Evolutionary conservation across 2,329 filamentous ascomycete genomes (phyloP).

Genomic region (Leptographium procerum): DNA sequence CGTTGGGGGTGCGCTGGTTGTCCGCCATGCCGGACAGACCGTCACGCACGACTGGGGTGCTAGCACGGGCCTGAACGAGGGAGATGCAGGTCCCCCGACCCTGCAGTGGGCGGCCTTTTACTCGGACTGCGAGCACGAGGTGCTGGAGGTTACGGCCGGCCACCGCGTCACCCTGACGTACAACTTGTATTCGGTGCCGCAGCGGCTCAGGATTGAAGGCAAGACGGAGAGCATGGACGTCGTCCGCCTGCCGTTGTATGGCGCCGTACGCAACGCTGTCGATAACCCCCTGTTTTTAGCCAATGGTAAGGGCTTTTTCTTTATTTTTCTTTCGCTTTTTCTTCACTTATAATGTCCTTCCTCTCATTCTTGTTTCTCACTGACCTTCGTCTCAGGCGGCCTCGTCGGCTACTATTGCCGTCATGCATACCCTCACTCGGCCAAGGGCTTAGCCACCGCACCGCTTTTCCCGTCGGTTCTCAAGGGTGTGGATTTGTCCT

Average conservation of each 20-base stretch:
- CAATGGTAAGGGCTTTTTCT: neutral
- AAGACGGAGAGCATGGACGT: neutral
- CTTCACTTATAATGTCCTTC: neutral
- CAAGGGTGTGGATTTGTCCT: neutral
- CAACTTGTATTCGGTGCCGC: conserved; percentile 32
- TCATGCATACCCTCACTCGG: neutral
- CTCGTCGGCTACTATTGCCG: neutral
- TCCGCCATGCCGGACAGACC: conserved; percentile 26
- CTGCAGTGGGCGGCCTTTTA: conserved; percentile 36
- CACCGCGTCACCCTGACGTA: conserved; percentile 49
- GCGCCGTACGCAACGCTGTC: neutral
- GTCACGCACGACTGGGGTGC: conserved; percentile 30
- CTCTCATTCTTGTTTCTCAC: neutral
- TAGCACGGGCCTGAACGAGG: neutral
- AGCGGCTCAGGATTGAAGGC: neutral
- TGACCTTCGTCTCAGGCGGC: neutral
- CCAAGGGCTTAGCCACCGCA: neutral
- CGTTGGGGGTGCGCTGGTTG: conserved; percentile 29
- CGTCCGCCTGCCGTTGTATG: neutral
- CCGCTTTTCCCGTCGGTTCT: neutral
- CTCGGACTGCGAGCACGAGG: conserved; percentile 40
- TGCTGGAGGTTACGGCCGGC: conserved; percentile 35
- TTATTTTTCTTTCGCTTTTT: neutral
- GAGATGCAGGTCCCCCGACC: neutral
- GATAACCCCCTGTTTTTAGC: neutral